Evolutionary conservation across 768 basidiomycete species (phyloP).

Genomic region (Tylopilus plumbeoviolaceoides): DNA sequence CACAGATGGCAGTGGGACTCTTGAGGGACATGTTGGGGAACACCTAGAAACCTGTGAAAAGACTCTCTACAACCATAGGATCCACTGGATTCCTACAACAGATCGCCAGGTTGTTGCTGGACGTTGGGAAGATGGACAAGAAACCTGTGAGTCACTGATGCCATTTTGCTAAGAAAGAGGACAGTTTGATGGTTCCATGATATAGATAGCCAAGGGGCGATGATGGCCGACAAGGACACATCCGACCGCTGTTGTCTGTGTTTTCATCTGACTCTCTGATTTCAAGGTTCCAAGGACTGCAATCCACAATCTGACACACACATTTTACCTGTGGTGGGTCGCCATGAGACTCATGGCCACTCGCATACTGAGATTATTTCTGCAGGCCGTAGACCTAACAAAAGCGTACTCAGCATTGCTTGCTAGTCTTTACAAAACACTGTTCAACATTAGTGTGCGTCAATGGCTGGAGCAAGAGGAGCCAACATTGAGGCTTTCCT

Average conservation of each 20-base stretch:
- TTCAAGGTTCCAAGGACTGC: conserved; percentile 84
- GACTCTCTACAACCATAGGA: no score
- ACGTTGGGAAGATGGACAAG: no score
- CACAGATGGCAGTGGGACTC: no score
- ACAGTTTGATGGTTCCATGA: background rate
- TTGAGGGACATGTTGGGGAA: no score
- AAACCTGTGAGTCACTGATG: no score
- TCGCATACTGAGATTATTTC: background rate
- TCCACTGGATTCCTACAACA: no score
- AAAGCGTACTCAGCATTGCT: conserved; percentile 80
- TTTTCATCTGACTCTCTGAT: conserved; percentile 80
- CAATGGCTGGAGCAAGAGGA: conserved; percentile 70
- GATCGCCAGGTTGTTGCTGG: no score
- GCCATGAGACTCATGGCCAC: background rate
- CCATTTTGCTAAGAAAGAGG: no score
- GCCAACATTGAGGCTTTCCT: conserved; percentile 66
- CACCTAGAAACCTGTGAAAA: no score
- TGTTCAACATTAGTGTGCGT: conserved; percentile 80
- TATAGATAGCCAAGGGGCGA: conserved; percentile 84
- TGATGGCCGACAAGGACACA: conserved; percentile 89
- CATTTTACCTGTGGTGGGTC: conserved; percentile 85
- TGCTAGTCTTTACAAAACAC: conserved; percentile 79
- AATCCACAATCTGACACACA: conserved; percentile 84
- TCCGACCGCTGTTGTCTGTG: conserved; percentile 72
- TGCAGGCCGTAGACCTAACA: conserved; percentile 81